Evolutionary conservation across 2,329 filamentous ascomycete species (phyloP), one percentile per base, ranked within the genome.

Genomic region (Exophiala lecanii-corni): DNA sequence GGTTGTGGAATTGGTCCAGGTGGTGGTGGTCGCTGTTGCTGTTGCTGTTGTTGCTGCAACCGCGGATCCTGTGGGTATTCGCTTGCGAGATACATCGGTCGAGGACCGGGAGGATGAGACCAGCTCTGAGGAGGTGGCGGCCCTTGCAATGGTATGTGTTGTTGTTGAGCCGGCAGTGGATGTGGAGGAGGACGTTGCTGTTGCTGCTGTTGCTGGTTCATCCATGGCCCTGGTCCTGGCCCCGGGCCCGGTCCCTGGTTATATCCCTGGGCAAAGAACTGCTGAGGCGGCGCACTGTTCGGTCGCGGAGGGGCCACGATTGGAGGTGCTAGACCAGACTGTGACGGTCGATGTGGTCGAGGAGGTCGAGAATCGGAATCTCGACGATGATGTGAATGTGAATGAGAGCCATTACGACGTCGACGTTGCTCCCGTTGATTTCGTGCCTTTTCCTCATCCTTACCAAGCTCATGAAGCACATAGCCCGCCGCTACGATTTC

Each of bases 401-500:
- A 41, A 32, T 46, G n/a, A 16, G 26, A 42, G 21, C 43, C 30
- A 12, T 21, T 23, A 13, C 39, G 26, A 16, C 28, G 25, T 17
- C 32, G 32, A 15, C 30, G 41, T 25, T 12, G n/a, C 6, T 36
- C 21, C 17, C 18, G n/a, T 10, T 17, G 18, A 18, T 17, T 32
- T 3, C 30, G 5, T 9, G 26, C 34, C 30, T 46, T 37, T 12
- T 46, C 34, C 20, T 49, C 39, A 19, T 49, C 39, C 38, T 49
- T 49, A 34, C 36, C 35, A n/a, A 46, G 40, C 21, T 49, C 47
- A 16, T 49, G 41, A 15, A 46, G 36, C n/a, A 46, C 33, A 28
- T 43, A 49, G 34, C 47, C 47, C 18, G 47, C 47, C 12, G 47
- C 47, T 9, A 46, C 43, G 20, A 49, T 23, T 21, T 49, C 47